Evolutionary conservation across 2,329 filamentous ascomycete genomes (phyloP).

Genomic region (Talaromyces sp.): DNA sequence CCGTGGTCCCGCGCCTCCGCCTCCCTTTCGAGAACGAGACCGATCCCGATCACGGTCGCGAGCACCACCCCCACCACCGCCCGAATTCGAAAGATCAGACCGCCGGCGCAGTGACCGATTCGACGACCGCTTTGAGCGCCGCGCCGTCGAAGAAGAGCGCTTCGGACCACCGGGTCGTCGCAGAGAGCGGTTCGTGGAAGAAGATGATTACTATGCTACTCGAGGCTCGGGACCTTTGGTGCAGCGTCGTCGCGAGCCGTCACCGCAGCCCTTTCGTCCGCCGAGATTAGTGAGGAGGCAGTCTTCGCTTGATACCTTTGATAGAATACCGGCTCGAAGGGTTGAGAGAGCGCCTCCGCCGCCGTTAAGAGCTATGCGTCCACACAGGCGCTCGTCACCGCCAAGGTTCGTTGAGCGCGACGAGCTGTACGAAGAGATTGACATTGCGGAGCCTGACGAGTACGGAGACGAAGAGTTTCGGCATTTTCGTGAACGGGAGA

Average conservation of each 20-base stretch:
- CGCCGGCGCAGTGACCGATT: slow-evolving; percentile 6
- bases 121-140: slow-evolving; percentile 42
- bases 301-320: slow-evolving; percentile 86
- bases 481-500: slow-evolving; percentile 58
- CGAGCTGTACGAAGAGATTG: slow-evolving; percentile 60
- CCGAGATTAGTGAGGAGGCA: slow-evolving; percentile 74
- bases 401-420: slow-evolving; percentile 58
- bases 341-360: slow-evolving; percentile 40
- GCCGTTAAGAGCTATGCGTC: neutral
- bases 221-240: slow-evolving; percentile 48
- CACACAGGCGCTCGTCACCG: slow-evolving; percentile 43
- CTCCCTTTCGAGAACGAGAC: slow-evolving; percentile 4
- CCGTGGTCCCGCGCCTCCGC: slow-evolving; percentile 29
- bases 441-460: slow-evolving; percentile 63
- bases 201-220: slow-evolving; percentile 40
- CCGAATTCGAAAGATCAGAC: slow-evolving; percentile 5
- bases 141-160: slow-evolving; percentile 40
- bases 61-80: slow-evolving; percentile 15
- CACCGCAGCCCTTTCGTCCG: slow-evolving; percentile 54
- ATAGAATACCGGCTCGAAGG: slow-evolving; percentile 64
- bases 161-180: slow-evolving; percentile 43
- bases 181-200: slow-evolving; percentile 39
- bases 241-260: slow-evolving; percentile 54
- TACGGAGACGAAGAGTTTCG: slow-evolving; percentile 72
- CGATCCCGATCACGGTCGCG: slow-evolving; percentile 21